Base-by-base conservation (phyloP, 2,329 filamentous ascomycete genomes). In the Pseudogymnoascus sp. region DNA sequence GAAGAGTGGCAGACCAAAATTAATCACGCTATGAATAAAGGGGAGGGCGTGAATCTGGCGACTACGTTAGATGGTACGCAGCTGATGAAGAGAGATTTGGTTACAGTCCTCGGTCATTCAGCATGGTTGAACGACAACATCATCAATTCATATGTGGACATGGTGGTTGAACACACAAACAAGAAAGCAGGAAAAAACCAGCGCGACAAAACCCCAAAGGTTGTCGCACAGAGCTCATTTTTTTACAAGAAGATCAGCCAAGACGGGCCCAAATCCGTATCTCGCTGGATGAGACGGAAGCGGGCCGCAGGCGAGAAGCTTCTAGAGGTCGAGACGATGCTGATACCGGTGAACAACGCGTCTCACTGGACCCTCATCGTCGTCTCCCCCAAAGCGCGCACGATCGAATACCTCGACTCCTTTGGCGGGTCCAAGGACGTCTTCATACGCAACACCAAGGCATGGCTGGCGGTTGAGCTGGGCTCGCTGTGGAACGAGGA, bases 311-410 rank as follows among this genome's bases (percentile, higher is more conserved):
- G 82, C n/a, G 75, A 78, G 9, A 87, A 88, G 63, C 80, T 91
- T 28, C 74, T 90, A 6, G 72, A 83, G n/a, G 79, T 88, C 19
- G 83, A 91, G 60, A 83, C 85, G 0, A 78, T 93, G 21, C 79
- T 92, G 42, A 79, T 92, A 38, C 90, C 90, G 0, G 85, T 92
- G 64, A 61, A 61, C 59, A 88, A 86, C 73, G 77, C 81, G 23
- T 76, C 73, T 4, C 90, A 93, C 72, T 93, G 90, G 90, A 90
- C 87, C 0, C 75, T 93, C 11, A 75, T 90, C 2, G 82, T 88
- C 11, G 80, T 93, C 62, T 83, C 84, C 1, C 88, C 88, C 0
- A 74, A 78, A 13, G 80, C 80, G 59, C 79, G 80, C 44, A 83
- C 79, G 0, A 80, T 92, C 33, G 82, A 88, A 50, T 89, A 90